These are phyloP conservation scores for Epithemia pelagica DNA, from an alignment of 108 stramenopile genomes.

Conservation along the genomic window DNA sequence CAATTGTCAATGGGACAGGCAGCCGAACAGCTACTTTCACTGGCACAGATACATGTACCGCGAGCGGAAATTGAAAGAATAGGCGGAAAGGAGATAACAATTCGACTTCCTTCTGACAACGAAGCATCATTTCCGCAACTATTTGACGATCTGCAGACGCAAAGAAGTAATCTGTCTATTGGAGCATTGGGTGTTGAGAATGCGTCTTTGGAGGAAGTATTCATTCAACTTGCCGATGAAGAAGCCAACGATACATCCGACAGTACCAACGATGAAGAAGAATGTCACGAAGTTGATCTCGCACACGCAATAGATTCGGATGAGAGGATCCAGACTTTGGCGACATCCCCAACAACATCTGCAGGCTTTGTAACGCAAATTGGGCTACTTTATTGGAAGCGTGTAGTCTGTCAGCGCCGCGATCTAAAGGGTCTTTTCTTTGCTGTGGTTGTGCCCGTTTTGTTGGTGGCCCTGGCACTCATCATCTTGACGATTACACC, in stretches of 20 bases:
- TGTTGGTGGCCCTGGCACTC: slow-evolving; percentile 44
- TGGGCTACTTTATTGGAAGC: slow-evolving; percentile 42
- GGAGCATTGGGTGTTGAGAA: slow-evolving; percentile 27
- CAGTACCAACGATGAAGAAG: background rate
- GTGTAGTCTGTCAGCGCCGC: slow-evolving; percentile 25
- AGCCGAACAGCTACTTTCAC: background rate
- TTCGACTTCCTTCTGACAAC: slow-evolving; percentile 12
- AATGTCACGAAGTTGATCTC: background rate
- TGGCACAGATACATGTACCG: background rate
- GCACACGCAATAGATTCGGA: background rate
- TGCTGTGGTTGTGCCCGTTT: slow-evolving; percentile 44
- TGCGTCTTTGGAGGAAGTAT: slow-evolving; percentile 38
- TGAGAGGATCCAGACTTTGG: background rate
- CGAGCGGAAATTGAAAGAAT: background rate
- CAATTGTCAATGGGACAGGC: background rate
- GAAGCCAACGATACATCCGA: background rate
- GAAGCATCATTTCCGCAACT: slow-evolving; percentile 9
- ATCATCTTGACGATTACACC: slow-evolving; percentile 26
- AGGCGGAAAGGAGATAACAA: slow-evolving; percentile 14
- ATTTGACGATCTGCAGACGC: slow-evolving; percentile 12
- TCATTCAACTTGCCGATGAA: slow-evolving; percentile 24
- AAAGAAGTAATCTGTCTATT: slow-evolving; percentile 8
- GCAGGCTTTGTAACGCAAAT: slow-evolving; percentile 24
- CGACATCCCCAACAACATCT: background rate
- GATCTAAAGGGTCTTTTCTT: slow-evolving; percentile 40